A percentile compares a stretch with the other conserved stretches of the same genome.
Conservation (phyloP, 345 rosid genomes). For the Gynandropsis gynandra region DNA sequence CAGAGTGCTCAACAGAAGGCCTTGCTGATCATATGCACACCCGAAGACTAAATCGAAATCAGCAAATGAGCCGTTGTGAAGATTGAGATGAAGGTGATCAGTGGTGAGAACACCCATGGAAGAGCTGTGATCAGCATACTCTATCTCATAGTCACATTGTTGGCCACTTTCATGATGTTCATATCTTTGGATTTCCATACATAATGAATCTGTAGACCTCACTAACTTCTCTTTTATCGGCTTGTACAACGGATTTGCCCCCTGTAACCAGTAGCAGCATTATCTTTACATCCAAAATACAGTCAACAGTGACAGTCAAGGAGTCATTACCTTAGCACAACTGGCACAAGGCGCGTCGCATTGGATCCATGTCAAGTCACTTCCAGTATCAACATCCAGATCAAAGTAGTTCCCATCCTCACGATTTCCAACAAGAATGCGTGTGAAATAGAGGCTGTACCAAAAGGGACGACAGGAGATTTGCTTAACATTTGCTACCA, state of each 20-base stretch:
- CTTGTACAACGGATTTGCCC: slow-evolving; percentile 78
- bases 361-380: slow-evolving; percentile 94
- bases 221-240: slow-evolving; percentile 51
- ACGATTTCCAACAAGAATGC: slow-evolving; percentile 61
- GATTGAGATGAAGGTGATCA: slow-evolving; percentile 62
- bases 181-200: slow-evolving; percentile 56
- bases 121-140: slow-evolving; percentile 89
- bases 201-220: slow-evolving; percentile 43
- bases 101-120: slow-evolving; percentile 83
- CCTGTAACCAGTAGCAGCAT: slow-evolving; percentile 45
- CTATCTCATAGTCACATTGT: slow-evolving; percentile 94
- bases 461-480: not conserved
- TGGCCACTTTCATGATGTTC: slow-evolving; percentile 38
- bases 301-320: too few species aligned
- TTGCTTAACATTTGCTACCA: not conserved
- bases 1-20: slow-evolving; percentile 57
- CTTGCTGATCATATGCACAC: slow-evolving; percentile 99
- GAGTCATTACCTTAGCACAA: slow-evolving; percentile 93
- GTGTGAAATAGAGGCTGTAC: slow-evolving; percentile 68
- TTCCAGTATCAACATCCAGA: slow-evolving; percentile 90
- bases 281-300: too few species aligned
- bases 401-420: slow-evolving; percentile 45
- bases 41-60: slow-evolving; percentile 60
- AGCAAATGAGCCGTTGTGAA: slow-evolving; percentile 58
- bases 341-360: slow-evolving; percentile 94